Conservation (phyloP, 129 eudicot genomes). For the Helichrysum umbraculigerum region DNA sequence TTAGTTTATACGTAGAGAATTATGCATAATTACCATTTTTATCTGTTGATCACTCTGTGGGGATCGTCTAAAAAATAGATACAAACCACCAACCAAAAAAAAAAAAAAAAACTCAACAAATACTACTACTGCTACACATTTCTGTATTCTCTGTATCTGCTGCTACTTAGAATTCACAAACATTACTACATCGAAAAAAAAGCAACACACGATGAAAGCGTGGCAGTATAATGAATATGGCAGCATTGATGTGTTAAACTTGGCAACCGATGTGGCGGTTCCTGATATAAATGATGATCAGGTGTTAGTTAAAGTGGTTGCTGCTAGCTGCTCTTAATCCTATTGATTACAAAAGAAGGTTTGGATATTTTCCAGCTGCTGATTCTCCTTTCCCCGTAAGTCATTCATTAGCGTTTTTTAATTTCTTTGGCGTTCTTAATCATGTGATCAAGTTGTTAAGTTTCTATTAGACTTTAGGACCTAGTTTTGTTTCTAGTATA, state of each 20-base stretch:
- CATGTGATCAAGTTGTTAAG: not conserved
- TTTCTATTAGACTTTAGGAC: not conserved
- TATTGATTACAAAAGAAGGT: conserved; percentile 79
- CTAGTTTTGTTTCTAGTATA: not conserved
- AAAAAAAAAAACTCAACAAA: too few species aligned
- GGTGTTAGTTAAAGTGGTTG: conserved; percentile 78
- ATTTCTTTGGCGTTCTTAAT: not conserved
- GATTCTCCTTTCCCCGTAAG: conserved; percentile 91
- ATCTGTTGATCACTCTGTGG: too few species aligned
- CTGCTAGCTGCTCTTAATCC: conserved; percentile 98
- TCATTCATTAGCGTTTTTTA: not conserved
- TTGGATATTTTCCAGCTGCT: conserved; percentile 69
- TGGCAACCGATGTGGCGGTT: conserved; percentile 48
- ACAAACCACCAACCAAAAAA: too few species aligned
- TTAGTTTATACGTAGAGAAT: too few species aligned
- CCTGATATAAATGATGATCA: conserved; percentile 77
- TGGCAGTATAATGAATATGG: conserved; percentile 84
- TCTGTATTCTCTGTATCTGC: too few species aligned
- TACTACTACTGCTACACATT: too few species aligned
- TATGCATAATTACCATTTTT: too few species aligned
- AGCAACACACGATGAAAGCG: conserved; percentile 60
- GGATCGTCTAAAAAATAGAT: too few species aligned
- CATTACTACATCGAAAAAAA: too few species aligned
- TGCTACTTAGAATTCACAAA: too few species aligned
- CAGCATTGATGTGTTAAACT: conserved; percentile 69